Evolutionary conservation across 2,329 filamentous ascomycete genomes (phyloP).

Genomic region (Paradendryphiella salina): DNA sequence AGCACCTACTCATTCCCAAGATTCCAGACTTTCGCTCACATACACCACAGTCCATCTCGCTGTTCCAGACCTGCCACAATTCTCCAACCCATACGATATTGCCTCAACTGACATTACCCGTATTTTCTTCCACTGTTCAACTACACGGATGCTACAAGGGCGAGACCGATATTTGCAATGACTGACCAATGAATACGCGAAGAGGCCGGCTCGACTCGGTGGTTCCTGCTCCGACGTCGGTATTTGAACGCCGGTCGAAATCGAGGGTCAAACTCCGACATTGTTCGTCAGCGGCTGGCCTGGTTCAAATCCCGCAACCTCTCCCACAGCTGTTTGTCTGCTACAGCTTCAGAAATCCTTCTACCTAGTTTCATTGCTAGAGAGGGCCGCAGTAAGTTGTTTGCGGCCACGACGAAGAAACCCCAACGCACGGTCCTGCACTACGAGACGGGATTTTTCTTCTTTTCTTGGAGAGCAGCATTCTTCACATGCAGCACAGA

Average conservation of each 20-base stretch:
- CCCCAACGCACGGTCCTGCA: not conserved
- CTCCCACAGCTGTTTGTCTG: not conserved
- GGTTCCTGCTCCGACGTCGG: slow-evolving; percentile 23
- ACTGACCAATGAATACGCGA: slow-evolving; percentile 11
- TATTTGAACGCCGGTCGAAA: slow-evolving; percentile 12
- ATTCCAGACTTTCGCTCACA: too few relatives aligned
- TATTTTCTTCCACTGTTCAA: not conserved
- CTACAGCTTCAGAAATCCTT: not conserved
- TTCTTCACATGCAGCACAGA: slow-evolving; percentile 36
- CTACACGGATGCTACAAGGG: not conserved
- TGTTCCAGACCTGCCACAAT: not conserved
- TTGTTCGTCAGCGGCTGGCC: slow-evolving; percentile 9
- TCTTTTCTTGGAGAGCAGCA: too few relatives aligned
- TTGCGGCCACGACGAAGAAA: too few relatives aligned
- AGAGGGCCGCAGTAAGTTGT: too few relatives aligned
- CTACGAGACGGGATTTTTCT: not conserved
- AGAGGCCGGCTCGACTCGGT: slow-evolving; percentile 15
- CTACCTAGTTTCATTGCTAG: not conserved
- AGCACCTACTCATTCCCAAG: not conserved
- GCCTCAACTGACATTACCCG: slow-evolving; percentile 14
- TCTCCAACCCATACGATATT: not conserved
- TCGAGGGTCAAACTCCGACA: slow-evolving; percentile 6
- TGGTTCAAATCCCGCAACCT: slow-evolving; percentile 6
- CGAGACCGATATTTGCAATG: not conserved
- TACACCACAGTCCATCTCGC: too few relatives aligned